Percentiles rank a stretch among this genome's conserved stretches.
These are phyloP conservation scores for Angophora floribunda DNA, from an alignment of 345 rosid species.

Conservation along the genomic window DNA sequence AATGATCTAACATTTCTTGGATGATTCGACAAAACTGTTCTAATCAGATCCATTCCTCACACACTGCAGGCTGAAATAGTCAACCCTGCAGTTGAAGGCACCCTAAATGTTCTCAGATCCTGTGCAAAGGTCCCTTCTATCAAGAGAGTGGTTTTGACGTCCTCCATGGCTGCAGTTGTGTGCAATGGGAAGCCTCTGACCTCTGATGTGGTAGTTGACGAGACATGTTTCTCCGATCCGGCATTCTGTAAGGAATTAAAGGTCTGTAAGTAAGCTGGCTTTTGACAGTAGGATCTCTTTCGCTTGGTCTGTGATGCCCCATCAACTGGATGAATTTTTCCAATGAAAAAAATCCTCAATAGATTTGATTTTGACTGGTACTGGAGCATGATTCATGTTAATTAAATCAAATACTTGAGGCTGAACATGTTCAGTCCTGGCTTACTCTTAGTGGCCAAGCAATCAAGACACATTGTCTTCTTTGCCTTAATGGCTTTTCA, in stretches of 20 bases:
- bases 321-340: not conserved
- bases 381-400: not conserved
- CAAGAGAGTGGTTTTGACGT: constrained; percentile 37
- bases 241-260: constrained; percentile 6
- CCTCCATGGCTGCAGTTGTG: constrained; percentile 29
- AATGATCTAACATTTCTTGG: not conserved
- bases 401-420: not conserved
- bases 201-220: constrained; percentile 31
- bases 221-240: constrained; percentile 39
- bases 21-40: not conserved
- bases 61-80: constrained; percentile 16
- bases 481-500: not conserved
- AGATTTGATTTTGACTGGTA: not conserved
- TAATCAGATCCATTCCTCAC: not conserved
- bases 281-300: not conserved
- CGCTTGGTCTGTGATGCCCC: not conserved
- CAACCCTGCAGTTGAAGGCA: constrained; percentile 42
- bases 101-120: constrained; percentile 34
- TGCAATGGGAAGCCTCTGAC: constrained; percentile 15
- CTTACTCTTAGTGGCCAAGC: not conserved
- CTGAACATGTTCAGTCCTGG: not conserved
- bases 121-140: constrained; percentile 30
- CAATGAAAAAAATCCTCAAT: not conserved
- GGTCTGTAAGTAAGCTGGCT: not conserved
- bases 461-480: not conserved